Evolutionary conservation across 768 basidiomycete genomes (phyloP).

Genomic region (Rhodocollybia butyracea): DNA sequence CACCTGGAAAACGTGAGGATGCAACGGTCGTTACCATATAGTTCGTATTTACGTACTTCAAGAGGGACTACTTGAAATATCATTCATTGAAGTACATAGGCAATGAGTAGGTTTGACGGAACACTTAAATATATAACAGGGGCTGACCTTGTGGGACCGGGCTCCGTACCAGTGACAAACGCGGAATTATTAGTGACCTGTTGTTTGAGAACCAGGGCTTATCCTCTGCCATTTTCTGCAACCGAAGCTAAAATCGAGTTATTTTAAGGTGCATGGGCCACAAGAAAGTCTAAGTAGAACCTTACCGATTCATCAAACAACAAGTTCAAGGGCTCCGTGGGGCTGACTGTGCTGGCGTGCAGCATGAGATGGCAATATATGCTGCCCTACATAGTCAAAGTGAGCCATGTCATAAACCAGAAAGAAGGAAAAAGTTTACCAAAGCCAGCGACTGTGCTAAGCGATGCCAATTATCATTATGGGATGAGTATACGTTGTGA

Average conservation of each 20-base stretch:
- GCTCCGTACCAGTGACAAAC: slow-evolving; percentile 38
- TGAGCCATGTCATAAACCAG: slow-evolving; percentile 9
- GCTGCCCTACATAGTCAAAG: slow-evolving; percentile 36
- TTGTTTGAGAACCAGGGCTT: slow-evolving; percentile 41
- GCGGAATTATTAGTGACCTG: slow-evolving; percentile 31
- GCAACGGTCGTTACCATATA: slow-evolving; percentile 1
- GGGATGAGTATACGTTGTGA: slow-evolving; percentile 17
- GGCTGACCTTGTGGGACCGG: slow-evolving; percentile 18
- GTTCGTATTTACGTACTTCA: slow-evolving; percentile 7
- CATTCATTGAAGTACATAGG: not conserved
- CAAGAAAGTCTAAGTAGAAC: too few species aligned
- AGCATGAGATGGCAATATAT: slow-evolving; percentile 61
- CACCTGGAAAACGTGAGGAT: slow-evolving; percentile 7
- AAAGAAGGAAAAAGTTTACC: slow-evolving; percentile 27
- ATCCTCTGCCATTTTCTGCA: slow-evolving; percentile 37
- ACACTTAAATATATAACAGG: slow-evolving; percentile 12
- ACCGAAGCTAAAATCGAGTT: slow-evolving; percentile 28
- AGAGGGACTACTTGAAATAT: slow-evolving; percentile 1
- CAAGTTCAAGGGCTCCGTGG: slow-evolving; percentile 39
- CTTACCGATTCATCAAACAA: slow-evolving; percentile 48
- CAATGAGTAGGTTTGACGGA: not conserved
- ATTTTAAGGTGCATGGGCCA: not conserved
- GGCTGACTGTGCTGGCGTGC: slow-evolving; percentile 35
- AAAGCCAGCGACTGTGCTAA: slow-evolving; percentile 42
- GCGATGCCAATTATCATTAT: slow-evolving; percentile 26